Base-by-base conservation (phyloP, 441 rosid genomes). In the Corymbia calophylla region DNA sequence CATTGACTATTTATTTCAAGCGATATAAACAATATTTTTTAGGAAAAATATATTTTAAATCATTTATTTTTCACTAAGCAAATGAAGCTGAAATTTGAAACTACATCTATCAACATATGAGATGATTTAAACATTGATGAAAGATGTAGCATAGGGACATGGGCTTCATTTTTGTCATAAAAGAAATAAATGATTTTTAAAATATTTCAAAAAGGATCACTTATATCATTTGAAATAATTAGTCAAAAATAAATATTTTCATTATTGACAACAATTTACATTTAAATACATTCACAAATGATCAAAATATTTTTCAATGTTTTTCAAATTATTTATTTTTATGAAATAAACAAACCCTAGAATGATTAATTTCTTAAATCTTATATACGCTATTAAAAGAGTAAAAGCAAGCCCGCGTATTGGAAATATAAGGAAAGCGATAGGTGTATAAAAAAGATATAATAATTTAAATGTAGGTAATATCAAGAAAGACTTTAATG, bases 11-110 rank as follows among this genome's bases (percentile, higher is more conserved):
- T 29, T 29, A 62, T 64, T 64, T n/a, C 35, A 64, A n/a, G 70
- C 5, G 3, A n/a, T 64, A 14, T 64, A 31, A 64, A 1, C 0
- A 14, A 14, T 64, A 9, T 29, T 29, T n/a, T 64, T 14, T 0
- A 29, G 12, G 8, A 9, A 64, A 66, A 66, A 0, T 8, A 0
- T 17, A 16, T 31, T 17, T 1, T 17, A 31, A 66, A 66, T 32
- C 8, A 66, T 16, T 66, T 6, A 66, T 31, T 31, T 29, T 16
- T 8, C 12, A 5, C 3, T 5, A 66, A 66, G 31, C 4, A 9
- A 31, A 66, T 0, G 7, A 6, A 66, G 44, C 77, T 17, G 25
- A 58, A 25, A 25, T 58, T 58, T 58, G 64, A 58, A 14, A 58
- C 11, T 58, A 9, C 25, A 58, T 58, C 62, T 58, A 0, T 58